Evolutionary conservation across 176 grass and related monocot species (phyloP), one percentile per base, ranked within the genome.

Genomic region (Oryza nivara): DNA sequence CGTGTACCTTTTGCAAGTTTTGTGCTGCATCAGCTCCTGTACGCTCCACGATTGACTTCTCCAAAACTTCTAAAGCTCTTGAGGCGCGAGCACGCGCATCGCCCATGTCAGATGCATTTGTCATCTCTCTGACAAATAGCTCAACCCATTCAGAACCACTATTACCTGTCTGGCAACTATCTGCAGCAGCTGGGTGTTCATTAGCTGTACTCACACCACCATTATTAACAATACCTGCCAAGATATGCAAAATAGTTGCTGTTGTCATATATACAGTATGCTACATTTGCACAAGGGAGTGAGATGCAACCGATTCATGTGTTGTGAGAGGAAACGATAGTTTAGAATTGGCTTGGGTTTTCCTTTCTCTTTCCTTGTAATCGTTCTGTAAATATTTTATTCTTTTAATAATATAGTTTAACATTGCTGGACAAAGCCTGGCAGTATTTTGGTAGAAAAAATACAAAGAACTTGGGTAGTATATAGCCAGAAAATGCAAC

Each of bases 51-150:
- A 97, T 92, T 13, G 92, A 89, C 79, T 92, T 94, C 46, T 92
- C 91, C 45, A 97, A 82, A 73, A 88, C 88, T 77, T 92, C 95
- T 70, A 97, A 43, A 67, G 88, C 84, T 80, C 90, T 94, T n/a
- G 90, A 92, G 0, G 88, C 92, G 64, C 92, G 92, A 66, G 75
- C 82, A 3, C 86, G 85, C 46, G 92, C 95, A 76, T 97, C 90
- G 44, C 90, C 70, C 48, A 94, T 84, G 71, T 91, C 84, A 35
- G 92, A 82, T 46, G 95, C 86, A 70, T 75, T 92, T 20, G 60
- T 84, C 88, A 94, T 89, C 87, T 97, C 95, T 63, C 88, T 94
- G 20, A 97, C 86, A 76, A 97, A 89, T 72, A 97, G 82, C 26
- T 97, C 95, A 19, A 94, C 95, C 86, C 90, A 97, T 88, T 88